phyloP scores from a whole-genome alignment of 352 stramenopile species.

The Pythium dissotocum region DNA sequence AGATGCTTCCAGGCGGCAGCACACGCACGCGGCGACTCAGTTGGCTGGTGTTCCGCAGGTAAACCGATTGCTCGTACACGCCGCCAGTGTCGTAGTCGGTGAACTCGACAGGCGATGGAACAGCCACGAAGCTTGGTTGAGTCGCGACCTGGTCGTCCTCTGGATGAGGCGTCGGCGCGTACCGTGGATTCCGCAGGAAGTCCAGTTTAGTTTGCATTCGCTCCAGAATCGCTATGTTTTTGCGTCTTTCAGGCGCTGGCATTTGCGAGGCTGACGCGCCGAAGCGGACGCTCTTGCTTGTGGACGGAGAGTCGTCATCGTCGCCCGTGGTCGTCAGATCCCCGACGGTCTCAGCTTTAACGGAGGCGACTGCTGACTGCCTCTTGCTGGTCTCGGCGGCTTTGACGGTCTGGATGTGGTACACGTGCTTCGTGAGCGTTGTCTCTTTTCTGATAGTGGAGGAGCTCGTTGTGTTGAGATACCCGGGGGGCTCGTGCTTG shows the following conservation, averaged over 20 bases:
- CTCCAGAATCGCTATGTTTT: slow-evolving; percentile 67
- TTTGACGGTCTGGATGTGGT: slow-evolving; percentile 50
- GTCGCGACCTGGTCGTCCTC: neutral
- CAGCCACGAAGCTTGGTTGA: slow-evolving; percentile 42
- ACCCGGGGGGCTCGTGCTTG: slow-evolving; percentile 38
- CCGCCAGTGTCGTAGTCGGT: slow-evolving; percentile 69
- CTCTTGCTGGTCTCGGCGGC: neutral
- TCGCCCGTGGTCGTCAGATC: neutral
- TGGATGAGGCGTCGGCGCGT: neutral
- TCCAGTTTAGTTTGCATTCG: slow-evolving; percentile 83
- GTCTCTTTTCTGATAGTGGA: slow-evolving; percentile 45
- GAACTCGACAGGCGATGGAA: slow-evolving; percentile 61
- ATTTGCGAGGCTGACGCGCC: slow-evolving; percentile 31
- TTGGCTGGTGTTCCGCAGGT: slow-evolving; percentile 57
- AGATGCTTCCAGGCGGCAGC: slow-evolving; percentile 60
- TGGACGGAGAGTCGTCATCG: neutral
- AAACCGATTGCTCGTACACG: slow-evolving; percentile 75
- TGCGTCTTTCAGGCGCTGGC: slow-evolving; percentile 49
- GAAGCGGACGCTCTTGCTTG: slow-evolving; percentile 2
- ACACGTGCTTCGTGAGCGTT: slow-evolving; percentile 46
- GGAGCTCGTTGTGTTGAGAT: slow-evolving; percentile 56
- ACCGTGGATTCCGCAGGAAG: slow-evolving; percentile 71
- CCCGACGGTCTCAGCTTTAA: neutral
- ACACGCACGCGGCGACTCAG: slow-evolving; percentile 62
- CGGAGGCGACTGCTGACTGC: neutral